These are phyloP conservation scores for Mycocentrospora acerina DNA, from an alignment of 2,329 filamentous ascomycete species.

Conservation along the genomic window DNA sequence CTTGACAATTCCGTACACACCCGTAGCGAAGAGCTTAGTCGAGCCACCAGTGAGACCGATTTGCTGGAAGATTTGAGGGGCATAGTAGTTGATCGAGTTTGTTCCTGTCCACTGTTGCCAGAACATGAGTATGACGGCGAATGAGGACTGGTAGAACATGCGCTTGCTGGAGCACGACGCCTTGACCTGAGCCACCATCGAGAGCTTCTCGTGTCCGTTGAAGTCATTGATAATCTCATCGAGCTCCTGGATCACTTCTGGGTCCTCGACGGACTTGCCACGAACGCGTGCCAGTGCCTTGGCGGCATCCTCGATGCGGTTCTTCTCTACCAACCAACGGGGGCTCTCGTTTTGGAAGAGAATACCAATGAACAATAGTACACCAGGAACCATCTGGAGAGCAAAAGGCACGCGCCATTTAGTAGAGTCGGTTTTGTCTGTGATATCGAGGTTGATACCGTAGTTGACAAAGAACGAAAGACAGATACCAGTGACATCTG, in stretches of 20 bases:
- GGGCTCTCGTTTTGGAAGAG: conserved; percentile 56
- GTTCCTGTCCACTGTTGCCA: conserved; percentile 46
- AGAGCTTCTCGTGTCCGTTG: conserved; percentile 45
- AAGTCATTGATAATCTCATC: conserved; percentile 48
- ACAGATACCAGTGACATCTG: conserved; percentile 44
- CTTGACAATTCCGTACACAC: conserved; percentile 51
- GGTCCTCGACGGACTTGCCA: conserved; percentile 36
- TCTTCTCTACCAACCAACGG: conserved; percentile 57
- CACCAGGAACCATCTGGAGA: conserved; percentile 55
- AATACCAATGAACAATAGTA: conserved; percentile 52
- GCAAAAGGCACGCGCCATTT: conserved; percentile 58
- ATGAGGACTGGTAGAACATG: conserved; percentile 45
- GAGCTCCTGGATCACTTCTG: conserved; percentile 43
- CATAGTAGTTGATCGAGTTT: conserved; percentile 46
- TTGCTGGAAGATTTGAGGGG: conserved; percentile 47
- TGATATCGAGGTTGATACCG: conserved; percentile 50
- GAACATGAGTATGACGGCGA: conserved; percentile 49
- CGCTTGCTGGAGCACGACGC: conserved; percentile 41
- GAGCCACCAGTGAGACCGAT: conserved; percentile 44
- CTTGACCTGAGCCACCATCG: conserved; percentile 42
- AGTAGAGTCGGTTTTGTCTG: conserved; percentile 41
- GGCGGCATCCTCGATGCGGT: conserved; percentile 48
- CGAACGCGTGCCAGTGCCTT: conserved; percentile 45
- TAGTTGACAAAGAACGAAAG: conserved; percentile 57
- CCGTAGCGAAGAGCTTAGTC: conserved; percentile 48